These are phyloP conservation scores for Lodderomyces margitis DNA, from an alignment of 1,139 yeast species.

Conservation along the genomic window DNA sequence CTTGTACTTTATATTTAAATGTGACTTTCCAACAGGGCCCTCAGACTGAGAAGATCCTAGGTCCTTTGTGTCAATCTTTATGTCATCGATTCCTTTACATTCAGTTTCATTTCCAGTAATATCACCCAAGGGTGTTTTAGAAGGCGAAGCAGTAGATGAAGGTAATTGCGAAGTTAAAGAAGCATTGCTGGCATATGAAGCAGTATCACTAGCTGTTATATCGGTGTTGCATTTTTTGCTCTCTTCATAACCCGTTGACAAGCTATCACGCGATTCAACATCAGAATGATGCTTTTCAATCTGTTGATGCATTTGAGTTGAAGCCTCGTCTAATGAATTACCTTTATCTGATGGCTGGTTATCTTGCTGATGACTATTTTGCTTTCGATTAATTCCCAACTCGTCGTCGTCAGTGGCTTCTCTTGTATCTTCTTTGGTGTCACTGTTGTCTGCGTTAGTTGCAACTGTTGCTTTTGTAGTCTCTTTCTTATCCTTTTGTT, in stretches of 20 bases:
- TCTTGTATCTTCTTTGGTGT: background rate
- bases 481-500: background rate
- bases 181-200: background rate
- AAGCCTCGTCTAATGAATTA: background rate
- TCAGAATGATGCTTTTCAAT: background rate
- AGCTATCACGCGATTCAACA: background rate
- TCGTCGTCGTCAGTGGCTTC: background rate
- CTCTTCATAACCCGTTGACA: background rate
- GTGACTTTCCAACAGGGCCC: constrained; percentile 1
- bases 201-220: background rate
- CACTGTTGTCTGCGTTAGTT: too few species aligned
- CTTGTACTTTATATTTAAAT: constrained; percentile 8
- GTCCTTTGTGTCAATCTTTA: constrained; percentile 2
- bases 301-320: background rate
- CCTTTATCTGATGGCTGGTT: too few species aligned
- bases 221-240: background rate
- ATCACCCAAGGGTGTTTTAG: constrained; percentile 2
- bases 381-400: background rate
- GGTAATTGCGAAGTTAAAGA: background rate
- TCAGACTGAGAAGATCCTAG: background rate
- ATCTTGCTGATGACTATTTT: too few species aligned
- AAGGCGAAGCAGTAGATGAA: background rate
- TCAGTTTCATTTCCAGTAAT: constrained; percentile 5
- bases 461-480: background rate
- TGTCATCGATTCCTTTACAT: constrained; percentile 6